A percentile compares a stretch with the other conserved stretches of the same genome.
These are phyloP conservation scores for Metschnikowia henanensis DNA, from an alignment of 805 yeast genomes.

Conservation along the genomic window DNA sequence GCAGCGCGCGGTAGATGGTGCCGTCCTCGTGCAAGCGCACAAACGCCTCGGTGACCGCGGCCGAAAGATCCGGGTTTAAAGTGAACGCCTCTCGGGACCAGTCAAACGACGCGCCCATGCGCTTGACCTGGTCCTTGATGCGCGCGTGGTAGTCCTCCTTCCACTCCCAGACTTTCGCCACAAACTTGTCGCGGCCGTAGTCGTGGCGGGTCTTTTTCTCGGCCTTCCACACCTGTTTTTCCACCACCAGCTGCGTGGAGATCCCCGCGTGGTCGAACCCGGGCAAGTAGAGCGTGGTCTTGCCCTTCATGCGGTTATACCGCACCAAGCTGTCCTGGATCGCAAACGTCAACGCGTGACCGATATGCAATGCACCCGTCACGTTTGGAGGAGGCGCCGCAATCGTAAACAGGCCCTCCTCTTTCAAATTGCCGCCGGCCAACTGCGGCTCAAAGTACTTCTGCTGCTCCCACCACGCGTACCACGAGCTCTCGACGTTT, in stretches of 20 bases:
- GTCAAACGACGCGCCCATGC: slow-evolving; percentile 95
- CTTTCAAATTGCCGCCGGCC: slow-evolving; percentile 69
- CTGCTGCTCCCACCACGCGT: slow-evolving; percentile 92
- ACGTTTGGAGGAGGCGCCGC: slow-evolving; percentile 99
- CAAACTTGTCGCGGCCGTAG: slow-evolving; percentile 87
- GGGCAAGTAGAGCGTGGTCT: slow-evolving; percentile 88
- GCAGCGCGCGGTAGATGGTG: slow-evolving; percentile 87
- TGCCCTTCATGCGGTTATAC: slow-evolving; percentile 96
- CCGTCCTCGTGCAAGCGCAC: slow-evolving; percentile 93
- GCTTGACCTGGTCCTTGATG: slow-evolving; percentile 80
- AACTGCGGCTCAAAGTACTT: slow-evolving; percentile 89
- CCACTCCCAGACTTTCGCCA: slow-evolving; percentile 96
- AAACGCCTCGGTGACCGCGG: slow-evolving; percentile 88
- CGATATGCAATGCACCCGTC: slow-evolving; percentile 98
- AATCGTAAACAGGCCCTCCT: slow-evolving; percentile 83
- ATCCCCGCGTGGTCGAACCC: slow-evolving; percentile 99
- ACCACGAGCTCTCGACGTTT: slow-evolving; percentile 96
- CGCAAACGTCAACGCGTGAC: slow-evolving; percentile 94
- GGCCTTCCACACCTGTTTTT: slow-evolving; percentile 89
- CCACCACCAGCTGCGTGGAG: slow-evolving; percentile 97
- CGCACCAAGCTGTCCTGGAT: slow-evolving; percentile 93
- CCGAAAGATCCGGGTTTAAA: slow-evolving; percentile 70
- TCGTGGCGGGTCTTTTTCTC: slow-evolving; percentile 93
- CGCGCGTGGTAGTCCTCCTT: slow-evolving; percentile 88
- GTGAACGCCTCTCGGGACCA: slow-evolving; percentile 97